Evolutionary conservation across 176 grass and related monocot species (phyloP).

Genomic region (Zoysia japonica): DNA sequence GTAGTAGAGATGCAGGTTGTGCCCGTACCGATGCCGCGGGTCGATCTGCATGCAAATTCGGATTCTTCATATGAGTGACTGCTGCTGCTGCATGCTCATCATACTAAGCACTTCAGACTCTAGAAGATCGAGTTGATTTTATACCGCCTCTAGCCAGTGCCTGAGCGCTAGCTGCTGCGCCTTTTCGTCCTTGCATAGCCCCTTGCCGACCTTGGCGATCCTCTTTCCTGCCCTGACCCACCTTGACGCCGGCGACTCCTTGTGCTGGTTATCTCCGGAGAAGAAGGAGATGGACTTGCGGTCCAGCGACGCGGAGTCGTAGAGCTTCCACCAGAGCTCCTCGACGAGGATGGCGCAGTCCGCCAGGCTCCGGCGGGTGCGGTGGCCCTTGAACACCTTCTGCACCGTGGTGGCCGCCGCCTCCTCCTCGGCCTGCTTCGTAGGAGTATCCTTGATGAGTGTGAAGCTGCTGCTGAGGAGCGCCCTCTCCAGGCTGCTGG

Average conservation of each 20-base stretch:
- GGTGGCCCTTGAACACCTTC: conserved; percentile 80
- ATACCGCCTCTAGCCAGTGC: conserved; percentile 79
- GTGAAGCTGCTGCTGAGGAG: background rate
- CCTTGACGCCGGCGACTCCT: conserved; percentile 52
- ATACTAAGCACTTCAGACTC: too few relatives aligned
- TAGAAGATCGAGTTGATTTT: too few relatives aligned
- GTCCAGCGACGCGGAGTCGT: conserved; percentile 63
- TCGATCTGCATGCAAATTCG: conserved; percentile 49
- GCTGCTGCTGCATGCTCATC: too few relatives aligned
- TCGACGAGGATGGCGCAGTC: conserved; percentile 74
- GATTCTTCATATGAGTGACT: too few relatives aligned
- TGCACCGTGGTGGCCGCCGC: conserved; percentile 63
- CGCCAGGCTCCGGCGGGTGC: conserved; percentile 70
- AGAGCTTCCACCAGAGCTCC: conserved; percentile 85
- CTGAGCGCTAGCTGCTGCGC: conserved; percentile 69
- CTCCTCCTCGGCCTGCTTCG: background rate
- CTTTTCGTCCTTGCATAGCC: conserved; percentile 72
- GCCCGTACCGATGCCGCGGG: conserved; percentile 73
- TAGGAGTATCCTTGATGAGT: background rate
- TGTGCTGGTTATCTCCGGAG: conserved; percentile 28
- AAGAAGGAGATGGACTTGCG: conserved; percentile 71
- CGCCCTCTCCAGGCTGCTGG: conserved; percentile 36
- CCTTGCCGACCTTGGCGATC: conserved; percentile 71
- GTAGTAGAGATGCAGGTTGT: conserved; percentile 82
- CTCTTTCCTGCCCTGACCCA: conserved; percentile 63